These are phyloP conservation scores for Penicillium italicum DNA, from an alignment of 2,329 filamentous ascomycete genomes.

Conservation along the genomic window DNA sequence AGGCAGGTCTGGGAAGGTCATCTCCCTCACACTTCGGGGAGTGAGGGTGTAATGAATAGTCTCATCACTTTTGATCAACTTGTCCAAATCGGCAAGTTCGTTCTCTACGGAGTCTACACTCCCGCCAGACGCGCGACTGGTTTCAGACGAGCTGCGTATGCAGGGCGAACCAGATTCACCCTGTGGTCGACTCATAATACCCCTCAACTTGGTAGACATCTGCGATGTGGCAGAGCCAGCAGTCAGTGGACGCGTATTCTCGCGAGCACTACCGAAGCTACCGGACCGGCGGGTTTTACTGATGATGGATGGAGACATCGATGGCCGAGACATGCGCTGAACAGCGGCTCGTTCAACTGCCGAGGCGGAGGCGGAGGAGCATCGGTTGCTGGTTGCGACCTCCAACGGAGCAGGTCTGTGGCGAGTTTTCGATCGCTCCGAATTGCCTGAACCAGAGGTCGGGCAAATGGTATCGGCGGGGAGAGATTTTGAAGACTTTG, in stretches of 20 bases:
- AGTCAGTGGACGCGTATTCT: constrained; percentile 37
- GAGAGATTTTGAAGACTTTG: not conserved
- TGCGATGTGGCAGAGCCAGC: constrained; percentile 41
- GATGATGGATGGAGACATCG: constrained; percentile 25
- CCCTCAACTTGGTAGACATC: constrained; percentile 43
- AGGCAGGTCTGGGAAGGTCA: constrained; percentile 50
- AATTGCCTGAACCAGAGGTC: constrained; percentile 30
- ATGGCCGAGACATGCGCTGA: constrained; percentile 38
- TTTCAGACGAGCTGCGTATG: constrained; percentile 38
- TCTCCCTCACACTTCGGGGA: constrained; percentile 72
- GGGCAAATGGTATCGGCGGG: constrained; percentile 18
- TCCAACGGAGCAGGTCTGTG: constrained; percentile 27
- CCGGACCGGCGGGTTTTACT: constrained; percentile 37
- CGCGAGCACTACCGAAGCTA: constrained; percentile 38
- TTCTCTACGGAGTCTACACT: constrained; percentile 39
- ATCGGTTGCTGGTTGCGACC: constrained; percentile 23
- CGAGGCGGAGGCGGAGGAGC: constrained; percentile 18
- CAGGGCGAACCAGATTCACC: constrained; percentile 29
- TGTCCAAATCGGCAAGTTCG: constrained; percentile 68
- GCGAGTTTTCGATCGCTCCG: constrained; percentile 27
- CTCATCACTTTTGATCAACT: constrained; percentile 76
- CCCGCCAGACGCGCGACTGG: constrained; percentile 28
- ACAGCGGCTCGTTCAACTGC: constrained; percentile 40
- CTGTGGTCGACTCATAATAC: constrained; percentile 37
- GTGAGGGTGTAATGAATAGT: constrained; percentile 81